Percentiles rank a stretch among this genome's conserved stretches.
Evolutionary conservation across 2,329 filamentous ascomycete species (phyloP).

Genomic region (Microdochium bolleyi): DNA sequence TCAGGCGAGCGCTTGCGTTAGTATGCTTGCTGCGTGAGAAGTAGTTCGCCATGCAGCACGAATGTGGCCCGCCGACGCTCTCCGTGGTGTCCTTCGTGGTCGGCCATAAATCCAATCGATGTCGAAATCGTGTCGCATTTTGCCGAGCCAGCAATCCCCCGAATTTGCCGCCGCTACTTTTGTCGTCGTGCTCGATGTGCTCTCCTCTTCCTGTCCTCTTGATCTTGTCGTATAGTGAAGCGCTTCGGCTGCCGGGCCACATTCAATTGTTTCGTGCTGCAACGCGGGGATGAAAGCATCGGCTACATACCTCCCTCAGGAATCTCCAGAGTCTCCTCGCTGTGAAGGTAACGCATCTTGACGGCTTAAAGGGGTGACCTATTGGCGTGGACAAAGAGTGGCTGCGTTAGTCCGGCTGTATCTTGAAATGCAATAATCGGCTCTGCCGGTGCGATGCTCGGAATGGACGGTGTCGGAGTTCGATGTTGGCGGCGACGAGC

Average conservation of each 20-base stretch:
- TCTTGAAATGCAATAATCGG: background rate
- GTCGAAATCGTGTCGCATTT: too few species aligned
- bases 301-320: constrained; percentile 85
- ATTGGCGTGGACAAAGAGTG: background rate
- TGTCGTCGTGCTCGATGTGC: too few species aligned
- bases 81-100: background rate
- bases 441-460: background rate
- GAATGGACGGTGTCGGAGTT: background rate
- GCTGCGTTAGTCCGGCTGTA: background rate
- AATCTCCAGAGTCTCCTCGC: constrained; percentile 88
- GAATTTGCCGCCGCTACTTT: too few species aligned
- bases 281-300: constrained; percentile 9
- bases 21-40: background rate
- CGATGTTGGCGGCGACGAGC: background rate
- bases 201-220: background rate
- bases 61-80: background rate
- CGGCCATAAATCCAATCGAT: background rate
- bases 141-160: too few species aligned
- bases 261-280: background rate
- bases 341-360: constrained; percentile 99
- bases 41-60: background rate
- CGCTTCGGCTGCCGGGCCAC: background rate
- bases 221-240: background rate
- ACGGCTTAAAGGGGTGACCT: constrained; percentile 23
- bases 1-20: constrained; percentile 16